A percentile compares a stretch with the other conserved stretches of the same genome.
These are phyloP conservation scores for Pyropia yezoensis DNA, from an alignment of 23 red algal genomes.

Conservation along the genomic window DNA sequence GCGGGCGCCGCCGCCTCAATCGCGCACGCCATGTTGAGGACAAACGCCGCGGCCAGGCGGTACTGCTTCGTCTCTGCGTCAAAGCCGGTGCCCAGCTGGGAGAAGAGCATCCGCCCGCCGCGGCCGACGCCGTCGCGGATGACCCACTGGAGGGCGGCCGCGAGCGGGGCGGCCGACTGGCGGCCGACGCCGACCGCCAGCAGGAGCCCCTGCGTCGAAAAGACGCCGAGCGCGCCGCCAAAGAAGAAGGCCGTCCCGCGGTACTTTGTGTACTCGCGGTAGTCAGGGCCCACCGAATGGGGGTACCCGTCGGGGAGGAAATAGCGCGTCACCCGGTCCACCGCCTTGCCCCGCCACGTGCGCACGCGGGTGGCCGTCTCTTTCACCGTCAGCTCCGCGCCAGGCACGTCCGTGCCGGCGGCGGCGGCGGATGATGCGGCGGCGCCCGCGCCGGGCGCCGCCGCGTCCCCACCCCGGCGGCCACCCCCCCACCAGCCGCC, in stretches of 20 bases:
- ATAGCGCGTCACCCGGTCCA: slow-evolving; percentile 54
- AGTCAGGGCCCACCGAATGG: slow-evolving; percentile 65
- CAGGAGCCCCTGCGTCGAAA: slow-evolving; percentile 75
- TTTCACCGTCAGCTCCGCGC: slow-evolving; percentile 29
- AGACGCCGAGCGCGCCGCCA: slow-evolving; percentile 78
- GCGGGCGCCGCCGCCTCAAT: slow-evolving; percentile 68
- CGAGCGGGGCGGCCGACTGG: slow-evolving; percentile 58
- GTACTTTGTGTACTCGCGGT: slow-evolving; percentile 75
- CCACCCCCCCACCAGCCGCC: neutral
- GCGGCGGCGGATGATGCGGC: no score
- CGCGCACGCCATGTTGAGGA: slow-evolving; percentile 71
- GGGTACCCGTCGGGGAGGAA: slow-evolving; percentile 87
- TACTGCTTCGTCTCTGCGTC: slow-evolving; percentile 95
- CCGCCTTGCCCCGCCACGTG: slow-evolving; percentile 52
- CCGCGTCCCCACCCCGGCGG: no score
- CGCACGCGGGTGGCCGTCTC: slow-evolving; percentile 22
- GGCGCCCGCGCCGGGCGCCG: neutral
- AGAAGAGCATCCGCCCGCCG: slow-evolving; percentile 77
- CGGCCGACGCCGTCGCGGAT: slow-evolving; percentile 85
- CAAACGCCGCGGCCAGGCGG: slow-evolving; percentile 70
- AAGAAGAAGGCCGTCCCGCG: slow-evolving; percentile 73
- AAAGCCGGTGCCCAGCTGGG: slow-evolving; percentile 78
- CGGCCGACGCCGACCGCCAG: slow-evolving; percentile 81
- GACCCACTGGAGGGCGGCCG: slow-evolving; percentile 91
- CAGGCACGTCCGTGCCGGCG: neutral